Evolutionary conservation across 2,329 filamentous ascomycete species (phyloP).

Genomic region (Trichoderma lentiforme): DNA sequence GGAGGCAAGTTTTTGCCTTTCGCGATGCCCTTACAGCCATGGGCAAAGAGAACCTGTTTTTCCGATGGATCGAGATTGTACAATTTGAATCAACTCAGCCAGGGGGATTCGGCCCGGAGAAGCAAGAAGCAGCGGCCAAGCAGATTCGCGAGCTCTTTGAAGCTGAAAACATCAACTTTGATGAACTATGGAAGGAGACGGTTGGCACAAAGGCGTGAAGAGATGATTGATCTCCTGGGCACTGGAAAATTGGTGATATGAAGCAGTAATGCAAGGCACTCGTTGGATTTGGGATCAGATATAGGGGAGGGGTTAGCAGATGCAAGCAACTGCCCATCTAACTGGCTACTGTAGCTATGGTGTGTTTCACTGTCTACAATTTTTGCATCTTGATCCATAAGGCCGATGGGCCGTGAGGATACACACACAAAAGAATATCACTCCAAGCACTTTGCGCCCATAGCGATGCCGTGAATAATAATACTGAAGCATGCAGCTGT

Average conservation of each 20-base stretch:
- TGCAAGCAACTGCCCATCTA: background rate
- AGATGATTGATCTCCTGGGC: background rate
- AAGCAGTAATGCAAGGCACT: background rate
- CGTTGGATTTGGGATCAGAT: background rate
- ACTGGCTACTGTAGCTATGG: background rate
- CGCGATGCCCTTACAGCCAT: slow-evolving; percentile 70
- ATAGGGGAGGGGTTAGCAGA: background rate
- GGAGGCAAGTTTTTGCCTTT: slow-evolving; percentile 75
- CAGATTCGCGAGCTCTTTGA: slow-evolving; percentile 76
- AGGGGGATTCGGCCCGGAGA: slow-evolving; percentile 72
- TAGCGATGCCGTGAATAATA: background rate
- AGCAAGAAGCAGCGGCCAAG: slow-evolving; percentile 67
- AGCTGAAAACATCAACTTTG: slow-evolving; percentile 75
- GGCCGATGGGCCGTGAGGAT: background rate
- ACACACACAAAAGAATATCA: background rate
- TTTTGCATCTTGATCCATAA: background rate
- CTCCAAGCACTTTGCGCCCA: background rate
- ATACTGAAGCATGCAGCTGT: background rate
- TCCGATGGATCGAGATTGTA: slow-evolving; percentile 87
- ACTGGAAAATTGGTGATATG: no score
- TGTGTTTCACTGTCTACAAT: background rate
- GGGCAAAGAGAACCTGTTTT: slow-evolving; percentile 87
- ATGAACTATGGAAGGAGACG: slow-evolving; percentile 70
- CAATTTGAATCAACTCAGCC: slow-evolving; percentile 80
- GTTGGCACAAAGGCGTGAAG: slow-evolving; percentile 35